These are phyloP conservation scores for Canna indica DNA, from an alignment of 176 grass and related monocot species.

Conservation along the genomic window DNA sequence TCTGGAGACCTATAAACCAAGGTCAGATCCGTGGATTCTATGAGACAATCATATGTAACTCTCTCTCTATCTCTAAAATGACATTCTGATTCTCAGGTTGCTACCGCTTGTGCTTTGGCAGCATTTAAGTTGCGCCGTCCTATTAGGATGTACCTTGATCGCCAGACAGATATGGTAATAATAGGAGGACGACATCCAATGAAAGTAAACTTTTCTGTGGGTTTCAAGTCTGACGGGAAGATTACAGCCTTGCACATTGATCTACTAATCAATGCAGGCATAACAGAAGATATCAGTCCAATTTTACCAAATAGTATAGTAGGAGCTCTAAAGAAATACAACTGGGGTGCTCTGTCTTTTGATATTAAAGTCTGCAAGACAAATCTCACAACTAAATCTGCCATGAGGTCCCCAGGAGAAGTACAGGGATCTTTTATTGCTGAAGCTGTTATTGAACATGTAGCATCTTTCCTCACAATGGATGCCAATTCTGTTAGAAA, in stretches of 20 bases:
- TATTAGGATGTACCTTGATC: slow-evolving; percentile 65
- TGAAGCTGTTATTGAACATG: slow-evolving; percentile 74
- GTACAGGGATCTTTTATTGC: slow-evolving; percentile 76
- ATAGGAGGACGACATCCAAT: slow-evolving; percentile 71
- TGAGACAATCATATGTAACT: too few species aligned
- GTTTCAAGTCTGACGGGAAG: slow-evolving; percentile 76
- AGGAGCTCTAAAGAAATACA: slow-evolving; percentile 58
- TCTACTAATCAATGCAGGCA: slow-evolving; percentile 47
- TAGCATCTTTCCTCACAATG: slow-evolving; percentile 34
- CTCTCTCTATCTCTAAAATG: too few species aligned
- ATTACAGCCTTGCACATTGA: slow-evolving; percentile 53
- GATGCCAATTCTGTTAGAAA: slow-evolving; percentile 39
- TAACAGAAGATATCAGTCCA: slow-evolving; percentile 45
- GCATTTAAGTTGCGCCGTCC: slow-evolving; percentile 55
- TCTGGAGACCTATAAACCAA: too few species aligned
- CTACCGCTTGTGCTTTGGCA: slow-evolving; percentile 49
- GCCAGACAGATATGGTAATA: slow-evolving; percentile 74
- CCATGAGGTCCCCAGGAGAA: slow-evolving; percentile 55
- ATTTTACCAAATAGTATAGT: not conserved
- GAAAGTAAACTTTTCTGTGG: slow-evolving; percentile 54
- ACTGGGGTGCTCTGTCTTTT: slow-evolving; percentile 64
- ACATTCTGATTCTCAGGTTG: slow-evolving; percentile 23
- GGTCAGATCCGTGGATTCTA: too few species aligned
- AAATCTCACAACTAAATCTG: slow-evolving; percentile 51
- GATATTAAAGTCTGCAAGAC: slow-evolving; percentile 71